These are phyloP conservation scores for Neurospora pannonica DNA, from an alignment of 495 filamentous ascomycete species.

Conservation along the genomic window DNA sequence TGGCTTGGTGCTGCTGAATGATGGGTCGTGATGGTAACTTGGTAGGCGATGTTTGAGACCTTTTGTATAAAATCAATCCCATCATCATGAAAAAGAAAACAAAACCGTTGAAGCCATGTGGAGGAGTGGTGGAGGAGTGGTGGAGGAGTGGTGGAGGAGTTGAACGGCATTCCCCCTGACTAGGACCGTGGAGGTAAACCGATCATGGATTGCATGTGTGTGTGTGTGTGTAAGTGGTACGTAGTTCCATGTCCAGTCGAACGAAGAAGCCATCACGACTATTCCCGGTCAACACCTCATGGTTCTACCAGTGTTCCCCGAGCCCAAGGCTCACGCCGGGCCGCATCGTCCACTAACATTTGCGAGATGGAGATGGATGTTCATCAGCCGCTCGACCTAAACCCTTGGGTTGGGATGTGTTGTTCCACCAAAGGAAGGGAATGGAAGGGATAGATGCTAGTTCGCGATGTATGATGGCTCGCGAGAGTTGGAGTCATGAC, in stretches of 20 bases:
- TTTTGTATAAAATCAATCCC: conserved; percentile 21
- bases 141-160: not conserved
- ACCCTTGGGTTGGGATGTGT: not conserved
- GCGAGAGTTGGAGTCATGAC: not conserved
- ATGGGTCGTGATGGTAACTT: conserved; percentile 11
- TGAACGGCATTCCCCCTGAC: not conserved
- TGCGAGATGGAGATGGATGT: not conserved
- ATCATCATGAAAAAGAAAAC: not conserved
- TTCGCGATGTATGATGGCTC: not conserved
- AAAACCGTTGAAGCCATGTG: conserved; percentile 8
- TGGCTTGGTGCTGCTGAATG: conserved; percentile 3
- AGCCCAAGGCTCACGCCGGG: not conserved
- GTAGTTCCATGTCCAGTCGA: not conserved
- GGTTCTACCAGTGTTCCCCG: not conserved
- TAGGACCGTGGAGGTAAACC: not conserved
- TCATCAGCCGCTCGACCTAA: not conserved
- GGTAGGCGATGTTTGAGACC: conserved; percentile 11
- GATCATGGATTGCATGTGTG: not conserved
- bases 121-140: not conserved
- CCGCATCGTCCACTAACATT: not conserved
- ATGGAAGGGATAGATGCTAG: not conserved
- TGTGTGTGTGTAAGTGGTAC: not conserved
- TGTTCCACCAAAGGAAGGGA: not conserved
- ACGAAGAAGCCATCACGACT: not conserved
- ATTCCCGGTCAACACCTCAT: not conserved